Evolutionary conservation across 352 stramenopile genomes (phyloP), one percentile per base, ranked within the genome.

Genomic region (Hyaloperonospora arabidopsidis): DNA sequence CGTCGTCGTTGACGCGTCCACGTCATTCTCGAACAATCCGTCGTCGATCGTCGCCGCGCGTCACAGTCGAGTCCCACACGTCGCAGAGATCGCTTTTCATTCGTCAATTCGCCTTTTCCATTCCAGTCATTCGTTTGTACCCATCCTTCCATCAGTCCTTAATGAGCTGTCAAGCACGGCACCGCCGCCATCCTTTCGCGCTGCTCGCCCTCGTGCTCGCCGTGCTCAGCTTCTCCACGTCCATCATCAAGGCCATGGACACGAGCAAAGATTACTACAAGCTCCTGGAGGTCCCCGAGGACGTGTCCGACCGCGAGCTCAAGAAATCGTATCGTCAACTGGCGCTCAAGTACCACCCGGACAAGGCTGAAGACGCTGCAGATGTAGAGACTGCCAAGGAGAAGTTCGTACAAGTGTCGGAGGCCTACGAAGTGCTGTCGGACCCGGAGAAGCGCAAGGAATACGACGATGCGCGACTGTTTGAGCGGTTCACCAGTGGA

Each of bases 351-450:
- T 87, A 80, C 65, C 87, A 96, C 53, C 88, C 88, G 8, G 88
- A 96, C 59, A 95, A 95, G 58, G 61, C 74, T 0, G 78, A 88
- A 23, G 89, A 93, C 51, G 72, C 75, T 5, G 68, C 84, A 32
- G 84, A 93, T 43, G 86, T 95, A 46, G 86, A 95, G 35, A 39
- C 58, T 11, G 86, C 89, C n/a, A 89, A 93, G 45, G 71, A 93
- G 49, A 93, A 92, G 62, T 97, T 97, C 59, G 87, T 96, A 19
- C 78, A 96, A 47, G 86, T 97, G 32, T 93, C 75, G 17, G 84
- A 95, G 53, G 91, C 91, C 2, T 97, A 97, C 61, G 86, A 96
- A 54, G 87, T 97, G 55, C 80, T 97, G 17, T 94, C 84, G 15
- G 91, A 97, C 50, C 65, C 84, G 40, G 65, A 93, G 14, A 93